phyloP scores from a whole-genome alignment of 495 filamentous ascomycete genomes.

The Aspergillus wentii region DNA sequence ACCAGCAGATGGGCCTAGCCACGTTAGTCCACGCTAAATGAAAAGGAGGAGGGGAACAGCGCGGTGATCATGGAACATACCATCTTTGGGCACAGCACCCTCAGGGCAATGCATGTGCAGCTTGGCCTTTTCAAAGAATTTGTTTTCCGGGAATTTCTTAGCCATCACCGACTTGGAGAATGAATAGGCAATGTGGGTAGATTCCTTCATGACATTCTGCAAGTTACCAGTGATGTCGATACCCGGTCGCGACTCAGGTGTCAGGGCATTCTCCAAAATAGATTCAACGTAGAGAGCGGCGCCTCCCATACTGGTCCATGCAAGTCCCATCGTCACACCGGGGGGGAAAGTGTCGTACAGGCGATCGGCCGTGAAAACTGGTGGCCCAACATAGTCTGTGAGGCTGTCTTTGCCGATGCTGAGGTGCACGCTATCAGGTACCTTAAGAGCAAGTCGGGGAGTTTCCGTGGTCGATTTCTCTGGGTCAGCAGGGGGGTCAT shows the following conservation, averaged over 20 bases:
- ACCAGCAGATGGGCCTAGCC: constrained; percentile 74
- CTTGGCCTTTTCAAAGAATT: constrained; percentile 94
- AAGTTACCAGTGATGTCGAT: constrained; percentile 91
- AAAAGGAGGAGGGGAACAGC: not conserved
- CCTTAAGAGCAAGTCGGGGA: constrained; percentile 74
- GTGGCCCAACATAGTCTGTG: constrained; percentile 96
- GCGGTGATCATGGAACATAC: constrained; percentile 31
- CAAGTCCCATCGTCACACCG: constrained; percentile 98
- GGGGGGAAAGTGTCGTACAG: constrained; percentile 92
- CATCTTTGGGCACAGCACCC: constrained; percentile 94
- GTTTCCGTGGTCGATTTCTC: constrained; percentile 67
- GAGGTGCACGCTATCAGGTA: constrained; percentile 85
- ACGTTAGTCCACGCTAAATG: constrained; percentile 13
- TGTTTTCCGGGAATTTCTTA: constrained; percentile 76
- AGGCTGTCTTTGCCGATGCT: constrained; percentile 84
- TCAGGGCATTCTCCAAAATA: constrained; percentile 80
- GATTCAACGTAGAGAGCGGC: constrained; percentile 96
- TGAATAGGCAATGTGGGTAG: constrained; percentile 87
- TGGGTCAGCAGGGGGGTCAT: constrained; percentile 52
- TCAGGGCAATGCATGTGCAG: constrained; percentile 97
- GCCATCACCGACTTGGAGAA: constrained; percentile 90
- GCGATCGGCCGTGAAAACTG: constrained; percentile 91
- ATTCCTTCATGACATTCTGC: constrained; percentile 98
- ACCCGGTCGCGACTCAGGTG: constrained; percentile 63
- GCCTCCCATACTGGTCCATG: constrained; percentile 97